A percentile compares a stretch with the other conserved stretches of the same genome.
Conservation (phyloP, 139 green algal species). For the Tetradesmus lagerheimii region DNA sequence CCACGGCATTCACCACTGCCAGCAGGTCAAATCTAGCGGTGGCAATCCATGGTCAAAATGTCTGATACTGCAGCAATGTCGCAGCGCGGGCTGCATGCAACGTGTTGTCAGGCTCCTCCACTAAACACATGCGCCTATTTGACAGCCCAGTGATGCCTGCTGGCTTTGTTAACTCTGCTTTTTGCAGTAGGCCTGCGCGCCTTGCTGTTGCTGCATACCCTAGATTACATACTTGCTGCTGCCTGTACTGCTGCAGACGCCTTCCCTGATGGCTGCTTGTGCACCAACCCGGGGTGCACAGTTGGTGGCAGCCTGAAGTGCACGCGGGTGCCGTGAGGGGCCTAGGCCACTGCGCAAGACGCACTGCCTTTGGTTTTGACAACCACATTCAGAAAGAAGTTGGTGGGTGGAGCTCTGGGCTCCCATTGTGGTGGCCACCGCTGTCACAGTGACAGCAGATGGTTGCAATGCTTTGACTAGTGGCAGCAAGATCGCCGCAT, state of each 20-base stretch:
- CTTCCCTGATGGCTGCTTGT: constrained; percentile 39
- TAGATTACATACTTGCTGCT: not conserved
- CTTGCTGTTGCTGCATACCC: not conserved
- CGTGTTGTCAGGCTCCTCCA: too few relatives aligned
- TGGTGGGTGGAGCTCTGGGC: not conserved
- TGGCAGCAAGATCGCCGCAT: too few relatives aligned
- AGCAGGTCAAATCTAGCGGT: too few relatives aligned
- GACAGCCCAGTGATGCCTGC: not conserved
- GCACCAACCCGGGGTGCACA: constrained; percentile 30
- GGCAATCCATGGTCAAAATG: too few relatives aligned
- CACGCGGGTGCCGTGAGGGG: not conserved
- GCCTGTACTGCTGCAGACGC: not conserved
- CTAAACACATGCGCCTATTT: too few relatives aligned
- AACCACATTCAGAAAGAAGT: not conserved
- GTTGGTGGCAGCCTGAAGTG: not conserved
- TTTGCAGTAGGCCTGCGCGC: not conserved
- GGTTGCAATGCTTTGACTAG: too few relatives aligned
- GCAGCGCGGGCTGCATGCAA: too few relatives aligned
- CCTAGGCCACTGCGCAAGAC: not conserved
- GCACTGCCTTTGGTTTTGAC: not conserved
- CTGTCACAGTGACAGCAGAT: too few relatives aligned
- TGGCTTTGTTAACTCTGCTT: not conserved
- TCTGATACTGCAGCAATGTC: too few relatives aligned
- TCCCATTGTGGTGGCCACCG: too few relatives aligned
- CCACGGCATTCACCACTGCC: too few relatives aligned